Percentiles rank a stretch among this genome's conserved stretches.
Evolutionary conservation across 2,329 filamentous ascomycete genomes (phyloP).

Genomic region (Colletotrichum sp.): DNA sequence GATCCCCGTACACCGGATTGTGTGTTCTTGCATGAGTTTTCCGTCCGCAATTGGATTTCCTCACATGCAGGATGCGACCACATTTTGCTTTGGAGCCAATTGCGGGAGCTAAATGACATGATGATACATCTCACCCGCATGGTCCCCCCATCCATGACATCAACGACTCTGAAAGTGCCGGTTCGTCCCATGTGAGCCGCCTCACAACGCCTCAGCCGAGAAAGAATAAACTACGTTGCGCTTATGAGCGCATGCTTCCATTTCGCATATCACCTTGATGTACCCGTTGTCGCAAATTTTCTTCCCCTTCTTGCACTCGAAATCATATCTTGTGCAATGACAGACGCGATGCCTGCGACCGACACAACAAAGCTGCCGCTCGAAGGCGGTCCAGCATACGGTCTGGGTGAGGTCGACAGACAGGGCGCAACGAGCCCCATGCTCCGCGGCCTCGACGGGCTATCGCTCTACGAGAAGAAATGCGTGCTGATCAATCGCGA

Average conservation of each 20-base stretch:
- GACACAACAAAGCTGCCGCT: not conserved
- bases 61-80: not conserved
- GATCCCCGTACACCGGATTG: not conserved
- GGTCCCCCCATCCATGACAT: not conserved
- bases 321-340: not conserved
- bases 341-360: not conserved
- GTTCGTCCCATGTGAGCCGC: not conserved
- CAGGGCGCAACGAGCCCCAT: not conserved
- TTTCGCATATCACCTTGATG: not conserved
- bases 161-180: not conserved
- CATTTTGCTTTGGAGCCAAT: not conserved
- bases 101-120: not conserved
- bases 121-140: not conserved
- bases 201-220: not conserved
- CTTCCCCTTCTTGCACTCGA: not conserved
- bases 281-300: not conserved
- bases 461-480: slow-evolving; percentile 38
- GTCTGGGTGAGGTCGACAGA: not conserved
- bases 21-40: not conserved
- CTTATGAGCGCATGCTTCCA: not conserved
- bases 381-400: not conserved
- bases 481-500: slow-evolving; percentile 44
- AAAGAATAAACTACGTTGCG: not conserved
- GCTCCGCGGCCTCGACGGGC: slow-evolving; percentile 24
- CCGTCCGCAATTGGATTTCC: not conserved